Percentiles rank a stretch among this genome's conserved stretches.
These are phyloP conservation scores for Flagelloscypha sp. DNA, from an alignment of 768 basidiomycete species.

Conservation along the genomic window DNA sequence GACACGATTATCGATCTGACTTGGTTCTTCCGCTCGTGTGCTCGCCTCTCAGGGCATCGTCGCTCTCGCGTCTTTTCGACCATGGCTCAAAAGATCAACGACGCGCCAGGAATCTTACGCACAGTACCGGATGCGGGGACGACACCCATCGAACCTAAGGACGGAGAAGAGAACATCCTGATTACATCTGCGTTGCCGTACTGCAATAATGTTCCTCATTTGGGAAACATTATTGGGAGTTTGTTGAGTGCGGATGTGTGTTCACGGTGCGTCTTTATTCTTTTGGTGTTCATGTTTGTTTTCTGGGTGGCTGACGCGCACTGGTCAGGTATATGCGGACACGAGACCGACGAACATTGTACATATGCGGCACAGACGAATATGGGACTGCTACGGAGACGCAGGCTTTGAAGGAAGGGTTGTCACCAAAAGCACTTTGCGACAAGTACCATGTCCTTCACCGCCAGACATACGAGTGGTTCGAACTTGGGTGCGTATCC, in stretches of 20 bases:
- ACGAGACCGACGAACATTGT: constrained; percentile 82
- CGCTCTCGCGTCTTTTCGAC: too few species aligned
- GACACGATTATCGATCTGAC: too few species aligned
- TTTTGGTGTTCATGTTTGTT: constrained; percentile 1
- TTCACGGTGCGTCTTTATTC: constrained; percentile 59
- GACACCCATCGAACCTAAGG: constrained; percentile 58
- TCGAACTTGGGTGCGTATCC: constrained; percentile 72
- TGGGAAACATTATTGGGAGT: constrained; percentile 92
- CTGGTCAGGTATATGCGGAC: constrained; percentile 30
- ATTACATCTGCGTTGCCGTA: constrained; percentile 95
- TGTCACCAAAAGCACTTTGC: constrained; percentile 74
- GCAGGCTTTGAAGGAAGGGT: constrained; percentile 82
- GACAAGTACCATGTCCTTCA: constrained; percentile 89
- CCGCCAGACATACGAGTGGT: constrained; percentile 94
- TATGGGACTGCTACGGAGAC: constrained; percentile 99
- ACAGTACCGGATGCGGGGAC: constrained; percentile 45
- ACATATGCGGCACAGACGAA: constrained; percentile 97
- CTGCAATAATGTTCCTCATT: constrained; percentile 95
- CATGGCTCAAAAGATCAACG: constrained; percentile 51
- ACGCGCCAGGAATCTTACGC: constrained; percentile 40
- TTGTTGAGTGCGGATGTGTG: constrained; percentile 96
- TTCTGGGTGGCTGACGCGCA: too few species aligned
- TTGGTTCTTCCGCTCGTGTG: too few species aligned
- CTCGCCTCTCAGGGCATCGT: too few species aligned
- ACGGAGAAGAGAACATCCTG: constrained; percentile 81